These are phyloP conservation scores for Scutellaria baicalensis DNA, from an alignment of 257 asterid species.

Conservation along the genomic window DNA sequence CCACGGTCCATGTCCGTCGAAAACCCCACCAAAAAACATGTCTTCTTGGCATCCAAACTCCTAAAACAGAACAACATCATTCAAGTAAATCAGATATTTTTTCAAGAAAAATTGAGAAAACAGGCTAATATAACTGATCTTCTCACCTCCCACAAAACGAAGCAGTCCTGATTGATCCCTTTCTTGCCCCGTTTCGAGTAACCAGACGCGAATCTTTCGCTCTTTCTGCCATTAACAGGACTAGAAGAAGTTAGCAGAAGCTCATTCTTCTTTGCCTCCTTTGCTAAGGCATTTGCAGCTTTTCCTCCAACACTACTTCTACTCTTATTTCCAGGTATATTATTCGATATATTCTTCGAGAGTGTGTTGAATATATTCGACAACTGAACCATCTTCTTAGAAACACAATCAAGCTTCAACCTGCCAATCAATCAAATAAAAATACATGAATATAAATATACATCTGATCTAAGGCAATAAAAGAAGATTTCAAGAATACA, in stretches of 20 bases:
- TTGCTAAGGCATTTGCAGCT: slow-evolving; percentile 35
- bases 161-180: slow-evolving; percentile 66
- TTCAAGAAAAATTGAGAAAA: neutral
- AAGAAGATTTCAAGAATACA: neutral
- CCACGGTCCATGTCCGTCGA: slow-evolving; percentile 89
- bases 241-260: slow-evolving; percentile 55
- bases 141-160: slow-evolving; percentile 60
- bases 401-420: neutral
- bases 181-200: slow-evolving; percentile 60
- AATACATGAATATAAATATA: neutral
- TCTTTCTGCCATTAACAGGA: slow-evolving; percentile 18
- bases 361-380: slow-evolving; percentile 40
- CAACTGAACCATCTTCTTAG: slow-evolving; percentile 57
- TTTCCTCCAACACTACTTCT: slow-evolving; percentile 33
- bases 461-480: too few species aligned
- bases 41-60: slow-evolving; percentile 76
- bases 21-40: slow-evolving; percentile 67
- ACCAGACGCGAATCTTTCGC: slow-evolving; percentile 27
- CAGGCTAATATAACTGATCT: neutral
- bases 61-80: slow-evolving; percentile 18
- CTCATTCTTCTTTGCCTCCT: slow-evolving; percentile 54
- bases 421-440: slow-evolving; percentile 9
- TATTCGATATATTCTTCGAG: slow-evolving; percentile 40
- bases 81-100: neutral
- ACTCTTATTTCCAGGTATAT: slow-evolving; percentile 38